These are phyloP conservation scores for Seminavis robusta DNA, from an alignment of 108 stramenopile genomes.

Conservation along the genomic window DNA sequence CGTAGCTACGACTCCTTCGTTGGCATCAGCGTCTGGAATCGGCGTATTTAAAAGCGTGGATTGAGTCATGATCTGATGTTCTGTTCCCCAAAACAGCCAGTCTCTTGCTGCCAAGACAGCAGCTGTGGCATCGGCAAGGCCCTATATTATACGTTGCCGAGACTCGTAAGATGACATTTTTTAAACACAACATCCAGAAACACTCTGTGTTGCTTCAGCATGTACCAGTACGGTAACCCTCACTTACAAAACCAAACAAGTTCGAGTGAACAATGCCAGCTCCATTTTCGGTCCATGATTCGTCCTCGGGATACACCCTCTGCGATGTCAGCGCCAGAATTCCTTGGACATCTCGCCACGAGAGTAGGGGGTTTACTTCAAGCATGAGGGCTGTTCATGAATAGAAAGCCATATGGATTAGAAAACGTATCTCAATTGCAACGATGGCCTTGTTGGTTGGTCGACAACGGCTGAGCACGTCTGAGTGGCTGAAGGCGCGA, in stretches of 20 bases:
- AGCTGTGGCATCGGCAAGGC: constrained; percentile 39
- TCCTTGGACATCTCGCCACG: constrained; percentile 36
- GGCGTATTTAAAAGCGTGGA: constrained; percentile 7
- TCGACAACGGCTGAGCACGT: too few relatives aligned
- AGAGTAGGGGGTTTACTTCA: constrained; percentile 20
- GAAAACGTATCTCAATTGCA: too few relatives aligned
- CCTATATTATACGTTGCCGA: too few relatives aligned
- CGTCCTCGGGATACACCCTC: constrained; percentile 12
- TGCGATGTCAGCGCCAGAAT: constrained; percentile 33
- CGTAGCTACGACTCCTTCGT: not conserved
- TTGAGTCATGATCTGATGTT: constrained; percentile 15
- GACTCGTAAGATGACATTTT: too few relatives aligned
- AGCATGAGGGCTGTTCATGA: constrained; percentile 22
- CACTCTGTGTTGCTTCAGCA: constrained; percentile 10
- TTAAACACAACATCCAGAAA: too few relatives aligned
- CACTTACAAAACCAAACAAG: constrained; percentile 40
- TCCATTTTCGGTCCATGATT: constrained; percentile 11
- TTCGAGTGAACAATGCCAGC: constrained; percentile 29
- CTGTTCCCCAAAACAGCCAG: constrained; percentile 21
- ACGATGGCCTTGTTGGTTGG: too few relatives aligned
- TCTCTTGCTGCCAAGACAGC: constrained; percentile 22
- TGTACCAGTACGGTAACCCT: constrained; percentile 25
- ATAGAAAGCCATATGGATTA: too few relatives aligned
- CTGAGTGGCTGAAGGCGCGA: too few relatives aligned
- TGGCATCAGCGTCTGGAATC: constrained; percentile 12